Percentiles rank a stretch among this genome's conserved stretches.
Conservation (phyloP, 192 early-diverging fungal species). For the Ramicandelaber brevisporus region DNA sequence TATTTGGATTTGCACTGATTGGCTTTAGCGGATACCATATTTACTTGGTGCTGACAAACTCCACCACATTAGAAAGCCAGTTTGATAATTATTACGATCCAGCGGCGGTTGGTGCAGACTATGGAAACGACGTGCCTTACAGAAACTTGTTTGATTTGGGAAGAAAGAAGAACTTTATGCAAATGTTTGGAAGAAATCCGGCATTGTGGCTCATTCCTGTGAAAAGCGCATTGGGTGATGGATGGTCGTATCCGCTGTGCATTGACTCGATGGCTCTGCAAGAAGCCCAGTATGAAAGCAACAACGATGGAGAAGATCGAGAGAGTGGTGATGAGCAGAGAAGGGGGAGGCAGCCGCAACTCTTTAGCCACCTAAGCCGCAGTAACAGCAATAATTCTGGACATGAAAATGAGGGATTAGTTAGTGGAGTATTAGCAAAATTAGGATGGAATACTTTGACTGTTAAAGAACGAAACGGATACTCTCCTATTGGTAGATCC, state of each 20-base stretch:
- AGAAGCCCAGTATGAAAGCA: too few species aligned
- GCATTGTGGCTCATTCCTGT: slow-evolving; percentile 25
- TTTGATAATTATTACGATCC: slow-evolving; percentile 5
- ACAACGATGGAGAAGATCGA: slow-evolving; percentile 50
- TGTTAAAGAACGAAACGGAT: too few species aligned
- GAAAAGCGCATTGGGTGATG: slow-evolving; percentile 20
- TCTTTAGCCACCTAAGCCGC: slow-evolving; percentile 1
- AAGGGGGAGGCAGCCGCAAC: slow-evolving; percentile 1
- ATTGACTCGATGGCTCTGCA: slow-evolving; percentile 5
- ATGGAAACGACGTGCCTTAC: slow-evolving; percentile 3
- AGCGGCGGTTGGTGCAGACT: neutral
- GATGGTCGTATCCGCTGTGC: slow-evolving; percentile 19
- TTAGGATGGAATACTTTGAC: too few species aligned
- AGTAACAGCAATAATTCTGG: too few species aligned
- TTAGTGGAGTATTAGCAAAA: too few species aligned
- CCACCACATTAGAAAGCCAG: slow-evolving; percentile 17
- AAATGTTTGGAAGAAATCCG: slow-evolving; percentile 26
- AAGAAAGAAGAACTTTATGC: slow-evolving; percentile 16
- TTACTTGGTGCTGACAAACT: slow-evolving; percentile 11
- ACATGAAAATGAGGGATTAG: too few species aligned
- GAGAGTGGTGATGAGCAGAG: slow-evolving; percentile 49
- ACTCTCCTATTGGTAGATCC: too few species aligned
- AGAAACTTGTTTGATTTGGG: slow-evolving; percentile 19
- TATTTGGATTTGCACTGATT: slow-evolving; percentile 7
- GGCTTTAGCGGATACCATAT: slow-evolving; percentile 12